phyloP scores from a whole-genome alignment of 371 early-diverging fungal genomes.

The Massospora cicadina region DNA sequence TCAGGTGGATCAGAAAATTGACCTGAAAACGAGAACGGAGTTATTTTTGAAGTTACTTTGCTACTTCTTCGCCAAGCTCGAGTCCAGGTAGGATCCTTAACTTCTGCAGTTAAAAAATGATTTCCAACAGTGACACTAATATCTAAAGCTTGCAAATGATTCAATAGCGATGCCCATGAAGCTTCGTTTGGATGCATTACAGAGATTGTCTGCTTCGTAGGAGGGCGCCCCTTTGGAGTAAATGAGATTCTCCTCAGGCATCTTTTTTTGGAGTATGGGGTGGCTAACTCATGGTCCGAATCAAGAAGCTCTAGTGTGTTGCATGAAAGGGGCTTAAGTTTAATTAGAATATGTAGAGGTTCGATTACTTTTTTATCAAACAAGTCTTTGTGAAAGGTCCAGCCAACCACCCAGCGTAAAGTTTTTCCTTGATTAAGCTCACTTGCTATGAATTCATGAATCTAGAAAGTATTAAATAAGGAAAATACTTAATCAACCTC shows the following conservation, averaged over 20 bases:
- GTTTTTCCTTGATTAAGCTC: neutral
- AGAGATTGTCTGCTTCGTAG: neutral
- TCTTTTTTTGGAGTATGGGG: neutral
- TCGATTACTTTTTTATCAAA: neutral
- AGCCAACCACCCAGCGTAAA: neutral
- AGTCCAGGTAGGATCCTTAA: neutral
- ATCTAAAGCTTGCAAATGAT: neutral
- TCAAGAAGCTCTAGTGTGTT: neutral
- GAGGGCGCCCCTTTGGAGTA: neutral
- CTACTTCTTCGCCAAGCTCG: neutral
- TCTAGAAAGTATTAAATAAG: neutral
- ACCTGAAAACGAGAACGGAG: neutral
- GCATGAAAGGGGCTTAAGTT: neutral
- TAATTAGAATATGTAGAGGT: neutral
- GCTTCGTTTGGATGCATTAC: neutral
- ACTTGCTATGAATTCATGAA: neutral
- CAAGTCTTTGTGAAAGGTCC: constrained; percentile 7
- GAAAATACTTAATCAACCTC: neutral
- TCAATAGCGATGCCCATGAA: neutral
- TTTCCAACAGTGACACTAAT: neutral
- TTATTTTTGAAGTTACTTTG: neutral
- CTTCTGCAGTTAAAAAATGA: neutral
- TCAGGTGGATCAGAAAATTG: neutral
- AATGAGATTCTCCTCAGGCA: neutral
- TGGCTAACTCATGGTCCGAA: neutral